These are phyloP conservation scores for Exophiala calicioides DNA, from an alignment of 2,329 filamentous ascomycete species.

Conservation along the genomic window DNA sequence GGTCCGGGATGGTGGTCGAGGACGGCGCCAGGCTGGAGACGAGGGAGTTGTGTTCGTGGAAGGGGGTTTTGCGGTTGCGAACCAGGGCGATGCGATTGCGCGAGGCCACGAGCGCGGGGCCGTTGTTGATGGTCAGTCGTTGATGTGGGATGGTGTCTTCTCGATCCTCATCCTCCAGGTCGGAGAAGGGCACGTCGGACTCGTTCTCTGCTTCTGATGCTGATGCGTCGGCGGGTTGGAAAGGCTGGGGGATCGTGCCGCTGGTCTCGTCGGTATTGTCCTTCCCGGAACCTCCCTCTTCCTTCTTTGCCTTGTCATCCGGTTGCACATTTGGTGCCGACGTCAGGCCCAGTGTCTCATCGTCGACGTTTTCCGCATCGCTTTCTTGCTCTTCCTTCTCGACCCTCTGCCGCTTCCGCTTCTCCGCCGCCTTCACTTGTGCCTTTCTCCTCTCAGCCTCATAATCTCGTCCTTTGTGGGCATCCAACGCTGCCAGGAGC, in stretches of 20 bases:
- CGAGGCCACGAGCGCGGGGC: constrained; percentile 75
- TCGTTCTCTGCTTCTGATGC: constrained; percentile 71
- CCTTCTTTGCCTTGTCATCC: constrained; percentile 14
- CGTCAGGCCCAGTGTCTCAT: not conserved
- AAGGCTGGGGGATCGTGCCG: constrained; percentile 38
- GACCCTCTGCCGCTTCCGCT: constrained; percentile 42
- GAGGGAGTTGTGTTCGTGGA: constrained; percentile 80
- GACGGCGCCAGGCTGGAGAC: constrained; percentile 56
- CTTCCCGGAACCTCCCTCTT: constrained; percentile 1
- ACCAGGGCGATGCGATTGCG: constrained; percentile 72
- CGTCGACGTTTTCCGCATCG: constrained; percentile 10
- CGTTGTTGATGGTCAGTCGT: constrained; percentile 97
- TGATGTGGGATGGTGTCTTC: constrained; percentile 88
- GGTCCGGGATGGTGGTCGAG: constrained; percentile 73
- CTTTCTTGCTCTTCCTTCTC: too few relatives aligned
- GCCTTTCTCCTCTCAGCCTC: constrained; percentile 77
- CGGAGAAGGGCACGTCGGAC: constrained; percentile 85
- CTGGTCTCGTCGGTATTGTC: constrained; percentile 31
- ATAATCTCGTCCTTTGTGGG: constrained; percentile 64
- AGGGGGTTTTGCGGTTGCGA: constrained; percentile 59
- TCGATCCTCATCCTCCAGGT: constrained; percentile 77
- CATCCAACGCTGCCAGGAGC: constrained; percentile 60
- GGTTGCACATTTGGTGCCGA: not conserved
- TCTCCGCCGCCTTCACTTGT: constrained; percentile 54
- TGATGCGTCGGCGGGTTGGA: constrained; percentile 49